Evolutionary conservation across 257 asterid genomes (phyloP).

Genomic region (Solanum etuberosum): DNA sequence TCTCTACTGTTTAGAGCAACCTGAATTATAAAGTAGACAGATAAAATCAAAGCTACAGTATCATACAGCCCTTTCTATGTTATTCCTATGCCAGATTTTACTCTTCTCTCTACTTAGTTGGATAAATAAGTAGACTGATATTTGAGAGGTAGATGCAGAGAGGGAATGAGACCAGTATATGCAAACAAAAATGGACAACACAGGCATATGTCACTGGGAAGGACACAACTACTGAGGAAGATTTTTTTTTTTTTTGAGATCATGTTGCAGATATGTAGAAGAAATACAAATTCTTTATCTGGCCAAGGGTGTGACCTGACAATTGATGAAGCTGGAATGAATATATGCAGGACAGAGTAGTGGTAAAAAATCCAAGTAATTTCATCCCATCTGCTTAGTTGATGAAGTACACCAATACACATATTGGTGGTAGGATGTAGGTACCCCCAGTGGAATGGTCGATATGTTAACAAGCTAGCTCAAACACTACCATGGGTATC

Average conservation of each 20-base stretch:
- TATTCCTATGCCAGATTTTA: background rate
- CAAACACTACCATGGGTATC: background rate
- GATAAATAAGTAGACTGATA: background rate
- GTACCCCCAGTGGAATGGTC: background rate
- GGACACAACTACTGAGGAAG: background rate
- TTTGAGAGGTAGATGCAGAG: background rate
- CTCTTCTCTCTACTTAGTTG: background rate
- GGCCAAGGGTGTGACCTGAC: background rate
- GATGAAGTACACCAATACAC: background rate
- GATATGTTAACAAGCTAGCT: background rate
- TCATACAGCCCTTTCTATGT: background rate
- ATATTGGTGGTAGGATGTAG: background rate
- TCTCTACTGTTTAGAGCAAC: conserved; percentile 27
- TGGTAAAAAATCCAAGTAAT: background rate
- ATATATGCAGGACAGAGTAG: background rate
- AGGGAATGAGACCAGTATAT: background rate
- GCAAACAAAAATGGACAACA: background rate
- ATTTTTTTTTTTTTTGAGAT: background rate
- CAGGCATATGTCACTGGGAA: background rate
- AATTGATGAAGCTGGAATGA: background rate
- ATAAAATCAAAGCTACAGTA: background rate
- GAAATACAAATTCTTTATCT: background rate
- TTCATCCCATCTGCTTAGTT: background rate
- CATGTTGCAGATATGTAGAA: background rate
- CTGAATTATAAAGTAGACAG: conserved; percentile 21